These are phyloP conservation scores for Domatiomyces catenatus DNA, from an alignment of 2,329 filamentous ascomycete species.

Conservation along the genomic window DNA sequence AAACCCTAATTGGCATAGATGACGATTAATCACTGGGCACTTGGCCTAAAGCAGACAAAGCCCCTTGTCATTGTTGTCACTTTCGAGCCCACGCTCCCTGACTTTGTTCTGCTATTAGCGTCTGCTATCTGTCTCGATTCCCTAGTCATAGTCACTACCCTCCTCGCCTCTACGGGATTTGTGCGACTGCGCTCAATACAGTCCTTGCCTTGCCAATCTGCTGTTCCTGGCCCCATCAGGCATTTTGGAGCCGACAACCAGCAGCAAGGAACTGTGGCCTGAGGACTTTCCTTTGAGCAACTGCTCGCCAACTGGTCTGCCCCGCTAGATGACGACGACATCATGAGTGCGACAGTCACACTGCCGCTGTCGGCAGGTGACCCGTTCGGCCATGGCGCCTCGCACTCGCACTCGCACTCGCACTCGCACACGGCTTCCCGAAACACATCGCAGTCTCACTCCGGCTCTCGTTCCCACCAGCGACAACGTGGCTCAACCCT, in stretches of 20 bases:
- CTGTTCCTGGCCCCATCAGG: background rate
- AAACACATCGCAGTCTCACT: slow-evolving; percentile 21
- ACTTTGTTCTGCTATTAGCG: background rate
- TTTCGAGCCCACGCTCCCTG: background rate
- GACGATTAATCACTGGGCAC: background rate
- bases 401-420: slow-evolving; percentile 19
- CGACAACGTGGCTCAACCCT: slow-evolving; percentile 10
- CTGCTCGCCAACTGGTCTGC: background rate
- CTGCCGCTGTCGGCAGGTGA: slow-evolving; percentile 18
- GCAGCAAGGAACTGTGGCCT: background rate
- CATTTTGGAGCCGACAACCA: background rate
- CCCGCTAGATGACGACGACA: background rate
- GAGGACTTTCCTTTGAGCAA: background rate
- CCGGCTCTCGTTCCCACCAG: slow-evolving; percentile 20
- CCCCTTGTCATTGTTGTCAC: background rate
- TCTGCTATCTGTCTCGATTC: background rate
- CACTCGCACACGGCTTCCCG: slow-evolving; percentile 25
- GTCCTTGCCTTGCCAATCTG: background rate
- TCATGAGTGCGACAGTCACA: slow-evolving; percentile 17
- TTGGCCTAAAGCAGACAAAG: background rate
- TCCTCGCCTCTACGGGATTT: background rate
- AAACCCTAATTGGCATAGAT: background rate
- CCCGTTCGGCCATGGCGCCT: slow-evolving; percentile 22
- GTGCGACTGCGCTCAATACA: background rate
- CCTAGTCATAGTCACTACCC: background rate